phyloP scores from a whole-genome alignment of 441 rosid genomes.

The Erodium moschatum region DNA sequence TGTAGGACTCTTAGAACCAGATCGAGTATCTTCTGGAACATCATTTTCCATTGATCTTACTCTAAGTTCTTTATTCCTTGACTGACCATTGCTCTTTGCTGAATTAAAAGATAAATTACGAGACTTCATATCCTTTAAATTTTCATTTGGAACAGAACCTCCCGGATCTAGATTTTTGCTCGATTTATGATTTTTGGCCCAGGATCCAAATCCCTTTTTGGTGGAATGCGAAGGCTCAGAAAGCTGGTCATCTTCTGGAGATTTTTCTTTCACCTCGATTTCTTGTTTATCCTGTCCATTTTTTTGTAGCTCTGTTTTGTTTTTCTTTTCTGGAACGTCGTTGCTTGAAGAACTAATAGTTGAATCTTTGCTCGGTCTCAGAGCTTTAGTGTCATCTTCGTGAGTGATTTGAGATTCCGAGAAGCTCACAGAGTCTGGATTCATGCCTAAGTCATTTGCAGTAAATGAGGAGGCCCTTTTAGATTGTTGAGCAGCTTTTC shows the following conservation, averaged over 20 bases:
- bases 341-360: slow-evolving; percentile 19
- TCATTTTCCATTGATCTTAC: slow-evolving; percentile 38
- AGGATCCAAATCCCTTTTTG: slow-evolving; percentile 33
- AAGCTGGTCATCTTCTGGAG: slow-evolving; percentile 34
- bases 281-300: slow-evolving; percentile 26
- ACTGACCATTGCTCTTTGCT: slow-evolving; percentile 28
- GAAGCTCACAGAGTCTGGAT: neutral
- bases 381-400: slow-evolving; percentile 2
- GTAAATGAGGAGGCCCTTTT: neutral
- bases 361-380: neutral
- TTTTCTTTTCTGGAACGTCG: slow-evolving; percentile 23
- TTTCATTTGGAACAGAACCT: slow-evolving; percentile 31
- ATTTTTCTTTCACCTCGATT: slow-evolving; percentile 28
- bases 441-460: neutral
- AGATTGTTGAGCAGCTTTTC: slow-evolving; percentile 12
- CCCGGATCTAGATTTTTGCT: slow-evolving; percentile 37
- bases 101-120: slow-evolving; percentile 55
- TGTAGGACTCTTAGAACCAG: slow-evolving; percentile 29
- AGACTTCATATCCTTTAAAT: slow-evolving; percentile 56
- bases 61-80: slow-evolving; percentile 28
- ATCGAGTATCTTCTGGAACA: slow-evolving; percentile 23
- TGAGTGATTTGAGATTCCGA: neutral
- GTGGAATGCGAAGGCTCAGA: slow-evolving; percentile 31
- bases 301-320: slow-evolving; percentile 25
- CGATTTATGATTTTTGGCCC: slow-evolving; percentile 44